A percentile compares a stretch with the other conserved stretches of the same genome.
Conservation (phyloP, 352 stramenopile species). For the Globisporangium paddicum region DNA sequence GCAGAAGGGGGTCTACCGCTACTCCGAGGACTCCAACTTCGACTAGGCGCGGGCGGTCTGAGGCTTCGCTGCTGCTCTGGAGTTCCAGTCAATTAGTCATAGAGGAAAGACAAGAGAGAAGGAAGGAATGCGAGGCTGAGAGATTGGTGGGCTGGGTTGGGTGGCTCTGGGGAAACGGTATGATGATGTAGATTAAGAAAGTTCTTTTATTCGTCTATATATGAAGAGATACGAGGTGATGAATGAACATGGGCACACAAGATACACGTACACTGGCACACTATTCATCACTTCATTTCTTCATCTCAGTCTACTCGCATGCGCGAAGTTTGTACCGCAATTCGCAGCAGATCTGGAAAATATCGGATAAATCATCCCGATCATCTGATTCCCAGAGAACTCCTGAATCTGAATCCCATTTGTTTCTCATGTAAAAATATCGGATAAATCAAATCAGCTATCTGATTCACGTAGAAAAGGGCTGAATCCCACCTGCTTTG, state of each 20-base stretch:
- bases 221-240: too few species aligned
- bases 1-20: constrained; percentile 13
- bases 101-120: neutral
- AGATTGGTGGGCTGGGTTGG: neutral
- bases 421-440: too few species aligned
- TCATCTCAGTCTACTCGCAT: too few species aligned
- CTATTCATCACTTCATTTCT: too few species aligned
- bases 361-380: too few species aligned
- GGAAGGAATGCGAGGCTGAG: neutral
- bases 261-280: too few species aligned
- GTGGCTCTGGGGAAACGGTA: neutral
- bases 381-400: too few species aligned
- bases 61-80: neutral
- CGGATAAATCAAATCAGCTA: neutral
- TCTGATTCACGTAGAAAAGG: neutral
- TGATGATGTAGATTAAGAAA: neutral
- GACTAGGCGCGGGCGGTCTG: constrained; percentile 8
- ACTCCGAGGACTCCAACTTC: constrained; percentile 19
- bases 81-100: neutral
- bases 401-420: too few species aligned
- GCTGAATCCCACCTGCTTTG: neutral
- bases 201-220: neutral
- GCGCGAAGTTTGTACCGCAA: too few species aligned
- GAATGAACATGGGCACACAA: too few species aligned
- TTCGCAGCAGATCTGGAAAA: too few species aligned